phyloP scores from a whole-genome alignment of 441 rosid species.

The Populus hybrid region DNA sequence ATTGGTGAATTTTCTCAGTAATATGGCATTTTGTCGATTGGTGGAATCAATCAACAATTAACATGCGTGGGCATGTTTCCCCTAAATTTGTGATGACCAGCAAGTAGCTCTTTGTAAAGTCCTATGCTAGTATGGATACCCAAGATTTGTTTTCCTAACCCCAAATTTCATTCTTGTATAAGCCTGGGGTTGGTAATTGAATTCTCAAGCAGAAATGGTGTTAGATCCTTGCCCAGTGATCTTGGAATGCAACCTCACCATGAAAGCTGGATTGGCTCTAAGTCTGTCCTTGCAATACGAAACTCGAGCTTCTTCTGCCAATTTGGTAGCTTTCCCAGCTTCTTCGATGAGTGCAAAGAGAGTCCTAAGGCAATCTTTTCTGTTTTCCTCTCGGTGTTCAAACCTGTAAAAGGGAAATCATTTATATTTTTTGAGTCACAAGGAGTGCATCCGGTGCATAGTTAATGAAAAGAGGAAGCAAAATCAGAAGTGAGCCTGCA shows the following conservation, averaged over 20 bases:
- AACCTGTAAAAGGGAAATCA: constrained; percentile 45
- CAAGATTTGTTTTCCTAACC: not conserved
- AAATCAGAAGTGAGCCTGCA: not conserved
- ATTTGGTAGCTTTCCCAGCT: constrained; percentile 72
- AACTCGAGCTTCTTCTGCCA: constrained; percentile 70
- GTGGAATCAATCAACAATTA: not conserved
- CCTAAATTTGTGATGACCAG: not conserved
- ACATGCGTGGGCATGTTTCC: not conserved
- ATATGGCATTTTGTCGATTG: not conserved
- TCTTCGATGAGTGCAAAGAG: constrained; percentile 74
- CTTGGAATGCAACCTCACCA: constrained; percentile 77
- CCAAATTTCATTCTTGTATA: constrained; percentile 4
- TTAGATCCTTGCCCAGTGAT: constrained; percentile 35
- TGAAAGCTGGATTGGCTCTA: constrained; percentile 72
- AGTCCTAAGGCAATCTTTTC: constrained; percentile 88
- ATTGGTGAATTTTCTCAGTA: not conserved
- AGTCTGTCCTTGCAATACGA: constrained; percentile 75
- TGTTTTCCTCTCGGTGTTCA: constrained; percentile 90
- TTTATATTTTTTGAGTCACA: not conserved
- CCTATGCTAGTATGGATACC: not conserved
- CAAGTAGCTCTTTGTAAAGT: not conserved
- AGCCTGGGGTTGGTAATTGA: not conserved
- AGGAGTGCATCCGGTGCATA: not conserved
- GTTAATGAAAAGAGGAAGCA: not conserved
- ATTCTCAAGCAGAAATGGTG: constrained; percentile 35